phyloP scores from a whole-genome alignment of 2,329 filamentous ascomycete genomes.

The Botrytis cinerea region DNA sequence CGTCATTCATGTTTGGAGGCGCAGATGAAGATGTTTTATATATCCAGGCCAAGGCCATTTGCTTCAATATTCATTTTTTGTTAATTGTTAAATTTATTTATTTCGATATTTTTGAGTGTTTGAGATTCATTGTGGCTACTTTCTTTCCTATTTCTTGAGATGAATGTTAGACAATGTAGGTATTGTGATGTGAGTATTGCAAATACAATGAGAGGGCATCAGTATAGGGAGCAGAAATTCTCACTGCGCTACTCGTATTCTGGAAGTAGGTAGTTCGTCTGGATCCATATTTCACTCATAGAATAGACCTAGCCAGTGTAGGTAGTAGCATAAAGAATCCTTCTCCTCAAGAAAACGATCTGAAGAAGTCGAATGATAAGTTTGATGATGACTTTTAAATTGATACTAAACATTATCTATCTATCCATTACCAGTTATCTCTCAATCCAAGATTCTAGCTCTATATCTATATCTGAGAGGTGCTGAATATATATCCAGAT shows the following conservation, averaged over 20 bases:
- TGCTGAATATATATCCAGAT: background rate
- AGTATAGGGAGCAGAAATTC: no score
- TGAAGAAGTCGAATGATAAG: background rate
- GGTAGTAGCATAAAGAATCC: no score
- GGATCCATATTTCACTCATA: no score
- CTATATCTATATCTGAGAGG: background rate
- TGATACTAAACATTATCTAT: background rate
- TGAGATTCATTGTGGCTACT: background rate
- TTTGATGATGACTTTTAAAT: background rate
- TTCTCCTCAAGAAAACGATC: no score
- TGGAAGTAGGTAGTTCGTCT: no score
- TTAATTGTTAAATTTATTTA: background rate
- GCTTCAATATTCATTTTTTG: background rate
- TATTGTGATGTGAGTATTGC: no score
- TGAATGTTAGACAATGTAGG: background rate
- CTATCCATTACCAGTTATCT: background rate
- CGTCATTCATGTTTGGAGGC: background rate
- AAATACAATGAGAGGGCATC: no score
- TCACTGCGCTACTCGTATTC: no score
- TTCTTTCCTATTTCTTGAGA: background rate
- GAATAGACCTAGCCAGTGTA: no score
- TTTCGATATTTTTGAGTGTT: background rate
- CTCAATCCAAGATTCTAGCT: background rate
- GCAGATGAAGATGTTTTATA: background rate
- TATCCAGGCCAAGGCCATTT: constrained; percentile 16